Conservation (phyloP, 768 basidiomycete genomes). For the Rhizopogon salebrosus region DNA sequence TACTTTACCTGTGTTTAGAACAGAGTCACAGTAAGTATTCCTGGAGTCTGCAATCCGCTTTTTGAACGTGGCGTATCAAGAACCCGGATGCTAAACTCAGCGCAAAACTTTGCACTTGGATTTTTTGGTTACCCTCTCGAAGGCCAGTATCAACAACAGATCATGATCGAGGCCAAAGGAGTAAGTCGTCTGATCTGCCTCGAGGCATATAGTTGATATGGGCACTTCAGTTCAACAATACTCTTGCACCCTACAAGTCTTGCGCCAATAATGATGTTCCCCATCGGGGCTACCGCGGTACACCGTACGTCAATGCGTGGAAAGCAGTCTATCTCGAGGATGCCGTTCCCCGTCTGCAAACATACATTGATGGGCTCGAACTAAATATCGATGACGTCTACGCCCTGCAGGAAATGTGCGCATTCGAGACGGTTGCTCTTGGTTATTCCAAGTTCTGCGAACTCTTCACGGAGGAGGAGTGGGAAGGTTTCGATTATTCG, state of each 20-base stretch:
- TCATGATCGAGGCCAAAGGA: constrained; percentile 33
- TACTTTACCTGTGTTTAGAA: constrained; percentile 46
- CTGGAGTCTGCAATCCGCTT: not conserved
- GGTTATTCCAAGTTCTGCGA: constrained; percentile 87
- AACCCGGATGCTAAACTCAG: constrained; percentile 49
- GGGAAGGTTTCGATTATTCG: constrained; percentile 86
- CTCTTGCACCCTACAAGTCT: constrained; percentile 34
- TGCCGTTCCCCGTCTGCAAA: constrained; percentile 52
- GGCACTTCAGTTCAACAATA: constrained; percentile 40
- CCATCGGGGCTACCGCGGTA: constrained; percentile 46
- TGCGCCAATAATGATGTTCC: constrained; percentile 53
- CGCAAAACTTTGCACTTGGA: constrained; percentile 47
- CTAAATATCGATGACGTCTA: constrained; percentile 62
- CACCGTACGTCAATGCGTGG: constrained; percentile 56
- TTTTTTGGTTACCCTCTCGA: constrained; percentile 46
- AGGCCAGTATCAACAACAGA: constrained; percentile 39
- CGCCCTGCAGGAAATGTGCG: constrained; percentile 71
- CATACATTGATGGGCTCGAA: constrained; percentile 50
- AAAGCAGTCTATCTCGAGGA: constrained; percentile 59
- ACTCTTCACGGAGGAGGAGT: constrained; percentile 82
- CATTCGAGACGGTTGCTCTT: constrained; percentile 84
- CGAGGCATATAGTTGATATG: not conserved
- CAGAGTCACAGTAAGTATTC: constrained; percentile 39
- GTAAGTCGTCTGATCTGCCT: constrained; percentile 20
- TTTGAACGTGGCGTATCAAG: constrained; percentile 11